Base-by-base conservation (phyloP, 2,329 filamentous ascomycete genomes). In the Ophiostoma montium region DNA sequence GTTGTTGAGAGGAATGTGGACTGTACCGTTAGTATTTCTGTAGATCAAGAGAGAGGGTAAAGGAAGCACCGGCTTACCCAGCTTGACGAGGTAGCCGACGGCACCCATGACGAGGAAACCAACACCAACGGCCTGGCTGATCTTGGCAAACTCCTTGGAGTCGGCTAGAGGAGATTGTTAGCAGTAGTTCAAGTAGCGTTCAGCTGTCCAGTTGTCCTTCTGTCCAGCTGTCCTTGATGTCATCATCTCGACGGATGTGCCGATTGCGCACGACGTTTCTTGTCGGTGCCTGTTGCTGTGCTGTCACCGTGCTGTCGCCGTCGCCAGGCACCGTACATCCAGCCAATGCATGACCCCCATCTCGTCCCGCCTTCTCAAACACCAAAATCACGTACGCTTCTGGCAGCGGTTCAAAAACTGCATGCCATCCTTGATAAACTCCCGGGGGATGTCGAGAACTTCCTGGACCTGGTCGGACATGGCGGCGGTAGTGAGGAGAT, bases 101-200 rank as follows among this genome's bases (percentile, higher is more conserved):
- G 77, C 76, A 54, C 79, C 79, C 79, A 82, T 83, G 64, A 83
- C 74, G 54, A 84, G 64, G 67, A 84, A 84, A 52, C 80, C 80
- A 54, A 82, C 73, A 51, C 79, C 80, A 54, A 84, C 80, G 53
- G 80, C 80, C 58, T 65, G 62, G 52, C 60, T 63, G 60, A 65
- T 65, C 65, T 74, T 74, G 57, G 74, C 63, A 62, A 76, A 76
- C 60, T 77, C 72, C 58, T 69, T 67, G 58, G 64, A 61, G 60
- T 74, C 70, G 50, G 71, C 70, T 71, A 27, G 23, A 27, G 8
- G 58, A 52, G 47, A 30, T 11, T 46, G 53, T 60, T 60, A 61
- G 49, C 35, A 50, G 30, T 27, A 8, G 31, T 19, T 11, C 23
- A 8, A 5, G 23, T 27, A 27, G n/a, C n/a, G n/a, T n/a, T n/a